Base-by-base conservation (phyloP, 768 basidiomycete genomes). In the Lyophyllum decastes region DNA sequence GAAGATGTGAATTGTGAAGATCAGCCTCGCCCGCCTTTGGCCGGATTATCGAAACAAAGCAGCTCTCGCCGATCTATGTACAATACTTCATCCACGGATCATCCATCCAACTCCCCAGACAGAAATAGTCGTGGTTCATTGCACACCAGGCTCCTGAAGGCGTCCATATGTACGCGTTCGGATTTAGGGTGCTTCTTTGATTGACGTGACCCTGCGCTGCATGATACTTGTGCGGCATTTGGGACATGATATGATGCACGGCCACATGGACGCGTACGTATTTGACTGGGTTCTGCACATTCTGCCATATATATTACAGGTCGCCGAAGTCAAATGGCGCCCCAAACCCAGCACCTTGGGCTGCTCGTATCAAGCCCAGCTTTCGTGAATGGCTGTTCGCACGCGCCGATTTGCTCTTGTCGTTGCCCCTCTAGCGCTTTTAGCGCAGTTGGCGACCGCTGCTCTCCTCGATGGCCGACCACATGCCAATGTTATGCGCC, bases 401-500 rank as follows among this genome's bases (percentile, higher is more conserved):
- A 49, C 45, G n/a, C 35, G 66, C 58, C 66, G 67, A 26, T 46
- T 70, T 38, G 61, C 52, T 5, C 43, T 70, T 58, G 46, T 72
- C 24, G 34, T 60, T 33, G 56, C 63, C 43, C 62, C 58, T 26
- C 55, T 68, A 11, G 55, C 61, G 22, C 44, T 64, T 16, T 61
- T 63, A 22, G 67, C 58, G n/a, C 63, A 57, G 43, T 54, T 70
- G 12, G 65, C 55, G 21, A 52, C 49, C 40, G 71, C 69, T n/a
- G 59, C 57, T n/a, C 61, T 71, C 14, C 68, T 64, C n/a, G 76
- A 78, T 76, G 76, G 75, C 6, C 74, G 77, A 21, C 64, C 66
- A 10, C 73, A 81, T 49, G 78, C 68, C 34, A 82, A 80, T 59
- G 72, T 79, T 54, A 66, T 72, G 63, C 76, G 64, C n/a, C 66